Base-by-base conservation (phyloP, 495 filamentous ascomycete species). In the Alectoria sarmentosa region DNA sequence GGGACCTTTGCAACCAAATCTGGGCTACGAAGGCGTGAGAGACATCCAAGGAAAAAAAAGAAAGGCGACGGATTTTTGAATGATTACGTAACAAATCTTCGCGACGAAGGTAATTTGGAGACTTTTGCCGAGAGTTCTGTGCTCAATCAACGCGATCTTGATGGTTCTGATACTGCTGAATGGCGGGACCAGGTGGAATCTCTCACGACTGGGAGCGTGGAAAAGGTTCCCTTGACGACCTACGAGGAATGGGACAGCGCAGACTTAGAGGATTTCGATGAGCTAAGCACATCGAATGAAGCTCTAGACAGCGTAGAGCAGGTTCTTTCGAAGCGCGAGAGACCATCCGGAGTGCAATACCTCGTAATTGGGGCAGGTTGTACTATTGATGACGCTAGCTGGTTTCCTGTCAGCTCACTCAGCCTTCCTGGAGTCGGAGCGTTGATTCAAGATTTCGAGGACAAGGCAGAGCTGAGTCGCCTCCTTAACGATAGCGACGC, bases 11-110 rank as follows among this genome's bases (percentile, higher is more conserved):
- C 30, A 48, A 42, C 9, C 14, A 64, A 58, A 26, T 28, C 11
- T 21, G 37, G 66, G 36, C 66, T 37, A 38, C 36, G 37, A 4
- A 58, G 21, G 38, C 54, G 56, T 52, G 28, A 67, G 68, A 30
- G 69, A 71, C 42, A 42, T 21, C 34, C 23, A 37, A 38, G 26
- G 9, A 38, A 57, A 10, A 65, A 65, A 52, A 58, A 52, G 8
- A 76, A 79, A 7, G 83, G 89, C 15, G 78, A 84, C 41, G 86
- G 81, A 0, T 77, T 85, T 5, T 56, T 90, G 28, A 83, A 82
- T 4, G 91, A 96, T 70, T 94, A 95, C 67, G 87, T 92, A 61
- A 84, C 82, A 63, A 92, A 95, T 70, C 84, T 92, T 23, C 72
- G 76, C 30, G 67, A 58, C 13, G 39, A 37, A 11, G 67, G 69